Evolutionary conservation across 306 rosid genomes (phyloP).

Genomic region (Mimosa bimucronata): DNA sequence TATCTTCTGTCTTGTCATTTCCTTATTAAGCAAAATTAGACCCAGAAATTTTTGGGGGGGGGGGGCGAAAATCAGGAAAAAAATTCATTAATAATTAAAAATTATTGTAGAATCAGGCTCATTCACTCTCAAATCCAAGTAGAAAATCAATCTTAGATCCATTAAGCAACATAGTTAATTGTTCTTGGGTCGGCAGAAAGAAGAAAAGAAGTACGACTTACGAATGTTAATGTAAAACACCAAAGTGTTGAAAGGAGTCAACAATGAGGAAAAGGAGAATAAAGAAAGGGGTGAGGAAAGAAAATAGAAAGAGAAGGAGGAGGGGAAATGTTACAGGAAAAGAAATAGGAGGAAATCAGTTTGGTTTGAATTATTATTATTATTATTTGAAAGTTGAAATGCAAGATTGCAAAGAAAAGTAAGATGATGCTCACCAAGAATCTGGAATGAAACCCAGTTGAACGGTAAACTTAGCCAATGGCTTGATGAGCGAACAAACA

Average conservation of each 20-base stretch:
- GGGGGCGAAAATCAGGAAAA: not conserved
- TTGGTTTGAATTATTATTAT: not conserved
- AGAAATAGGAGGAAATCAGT: not conserved
- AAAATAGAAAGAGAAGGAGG: no score
- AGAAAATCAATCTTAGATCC: not conserved
- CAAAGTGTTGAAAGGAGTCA: not conserved
- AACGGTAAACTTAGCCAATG: not conserved
- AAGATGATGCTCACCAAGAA: not conserved
- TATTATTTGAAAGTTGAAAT: no score
- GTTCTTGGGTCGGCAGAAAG: not conserved
- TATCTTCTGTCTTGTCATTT: constrained; percentile 47
- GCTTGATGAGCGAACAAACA: not conserved
- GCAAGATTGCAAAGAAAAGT: not conserved
- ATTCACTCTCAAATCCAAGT: not conserved
- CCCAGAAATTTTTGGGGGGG: not conserved
- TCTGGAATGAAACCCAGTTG: not conserved
- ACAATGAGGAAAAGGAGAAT: not conserved
- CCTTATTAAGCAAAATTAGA: not conserved
- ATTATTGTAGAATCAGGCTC: not conserved
- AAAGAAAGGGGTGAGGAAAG: not conserved
- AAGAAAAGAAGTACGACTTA: not conserved
- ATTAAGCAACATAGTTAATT: no score
- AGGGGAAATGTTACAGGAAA: not conserved
- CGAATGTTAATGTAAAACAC: not conserved
- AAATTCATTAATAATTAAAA: not conserved